Conservation (phyloP, 192 early-diverging fungal species). For the Backusella circina region DNA sequence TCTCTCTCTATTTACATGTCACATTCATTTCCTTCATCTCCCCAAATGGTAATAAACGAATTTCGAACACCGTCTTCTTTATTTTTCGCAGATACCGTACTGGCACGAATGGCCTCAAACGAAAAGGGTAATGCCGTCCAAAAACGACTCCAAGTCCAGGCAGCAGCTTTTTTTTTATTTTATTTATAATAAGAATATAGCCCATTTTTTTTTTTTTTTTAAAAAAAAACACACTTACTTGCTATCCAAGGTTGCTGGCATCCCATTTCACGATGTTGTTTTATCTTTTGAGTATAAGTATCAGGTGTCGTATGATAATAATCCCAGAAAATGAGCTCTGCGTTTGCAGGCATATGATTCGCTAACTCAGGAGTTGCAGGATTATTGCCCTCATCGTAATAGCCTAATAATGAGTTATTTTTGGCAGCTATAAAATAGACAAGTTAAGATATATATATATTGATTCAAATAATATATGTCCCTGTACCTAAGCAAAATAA, state of each 20-base stretch:
- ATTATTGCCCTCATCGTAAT: conserved; percentile 70
- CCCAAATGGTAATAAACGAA: conserved; percentile 85
- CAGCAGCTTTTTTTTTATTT: conserved; percentile 31
- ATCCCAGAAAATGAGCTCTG: conserved; percentile 84
- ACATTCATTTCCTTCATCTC: conserved; percentile 91
- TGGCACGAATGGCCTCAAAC: conserved; percentile 71
- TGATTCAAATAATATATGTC: background rate
- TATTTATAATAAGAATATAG: background rate
- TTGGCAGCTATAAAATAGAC: conserved; percentile 62
- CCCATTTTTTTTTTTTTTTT: background rate
- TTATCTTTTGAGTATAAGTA: conserved; percentile 71
- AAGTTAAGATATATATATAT: background rate
- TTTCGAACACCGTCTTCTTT: conserved; percentile 56
- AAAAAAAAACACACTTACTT: conserved; percentile 38
- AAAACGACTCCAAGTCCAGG: conserved; percentile 84
- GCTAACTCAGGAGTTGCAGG: conserved; percentile 52
- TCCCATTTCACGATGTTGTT: conserved; percentile 80
- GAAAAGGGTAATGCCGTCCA: conserved; percentile 83
- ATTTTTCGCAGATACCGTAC: conserved; percentile 63
- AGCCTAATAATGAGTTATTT: conserved; percentile 76
- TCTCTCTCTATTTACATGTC: conserved; percentile 50
- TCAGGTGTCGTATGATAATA: conserved; percentile 77
- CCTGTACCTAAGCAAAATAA: conserved; percentile 23
- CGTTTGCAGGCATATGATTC: conserved; percentile 55
- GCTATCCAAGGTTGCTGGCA: conserved; percentile 81